A percentile compares a stretch with the other conserved stretches of the same genome.
These are phyloP conservation scores for Trichosporon sp. DNA, from an alignment of 1,284 basidiomycete genomes.

Conservation along the genomic window DNA sequence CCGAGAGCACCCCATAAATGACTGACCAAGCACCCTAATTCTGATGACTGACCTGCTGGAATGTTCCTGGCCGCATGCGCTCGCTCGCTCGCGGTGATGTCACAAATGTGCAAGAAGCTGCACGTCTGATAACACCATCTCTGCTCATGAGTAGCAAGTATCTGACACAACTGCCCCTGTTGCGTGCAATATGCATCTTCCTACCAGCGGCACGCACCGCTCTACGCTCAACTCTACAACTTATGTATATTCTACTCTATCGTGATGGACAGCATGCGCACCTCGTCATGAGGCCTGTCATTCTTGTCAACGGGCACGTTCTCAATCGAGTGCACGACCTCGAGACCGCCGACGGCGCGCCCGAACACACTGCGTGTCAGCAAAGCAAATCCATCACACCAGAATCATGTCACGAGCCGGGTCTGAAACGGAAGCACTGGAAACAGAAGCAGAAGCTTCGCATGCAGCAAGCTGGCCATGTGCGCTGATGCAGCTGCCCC, in stretches of 20 bases:
- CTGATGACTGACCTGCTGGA: not conserved
- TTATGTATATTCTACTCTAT: slow-evolving; percentile 10
- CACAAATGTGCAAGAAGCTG: not conserved
- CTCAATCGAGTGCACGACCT: slow-evolving; percentile 57
- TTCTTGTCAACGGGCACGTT: slow-evolving; percentile 63
- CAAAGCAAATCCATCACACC: not conserved
- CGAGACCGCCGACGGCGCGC: slow-evolving; percentile 52
- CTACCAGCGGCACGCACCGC: not conserved
- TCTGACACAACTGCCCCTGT: no score
- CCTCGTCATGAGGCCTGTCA: slow-evolving; percentile 84
- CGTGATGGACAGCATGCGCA: slow-evolving; percentile 58
- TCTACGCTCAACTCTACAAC: not conserved
- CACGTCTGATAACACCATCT: no score
- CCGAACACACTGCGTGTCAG: slow-evolving; percentile 52
- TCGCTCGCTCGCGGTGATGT: no score
- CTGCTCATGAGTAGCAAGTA: no score
- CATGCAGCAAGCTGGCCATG: no score
- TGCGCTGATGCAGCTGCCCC: no score
- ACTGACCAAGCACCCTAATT: not conserved
- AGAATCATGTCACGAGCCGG: not conserved
- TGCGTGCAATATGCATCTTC: not conserved
- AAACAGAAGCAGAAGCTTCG: no score
- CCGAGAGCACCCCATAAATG: not conserved
- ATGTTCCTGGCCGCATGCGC: not conserved
- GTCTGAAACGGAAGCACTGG: not conserved